Evolutionary conservation across 306 rosid species (phyloP), one percentile per base, ranked within the genome.

Genomic region (Vigna hirtella): DNA sequence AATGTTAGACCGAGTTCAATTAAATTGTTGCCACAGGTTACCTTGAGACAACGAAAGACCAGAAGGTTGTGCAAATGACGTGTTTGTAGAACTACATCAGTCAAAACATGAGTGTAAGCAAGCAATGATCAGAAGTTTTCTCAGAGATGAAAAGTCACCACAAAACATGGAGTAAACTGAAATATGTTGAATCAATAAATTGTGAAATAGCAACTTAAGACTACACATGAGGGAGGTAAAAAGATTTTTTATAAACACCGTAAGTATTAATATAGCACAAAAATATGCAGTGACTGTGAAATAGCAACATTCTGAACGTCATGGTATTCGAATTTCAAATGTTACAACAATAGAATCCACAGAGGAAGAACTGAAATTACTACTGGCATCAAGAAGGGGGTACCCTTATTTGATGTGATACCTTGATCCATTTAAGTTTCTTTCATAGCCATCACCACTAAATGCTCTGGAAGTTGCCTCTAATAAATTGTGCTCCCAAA

Each of bases 61-160:
- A 58, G 98, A 94, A 69, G 98, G 98, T 79, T 94, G 98, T 51
- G 98, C 98, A 62, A 89, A 94, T 34, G 97, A 94, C 20, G 98
- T 89, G 83, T 72, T 88, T 87, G 91, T 70, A 80, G 92, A 79
- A 79, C 98, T 94, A 83, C 83, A 73, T 66, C 87, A 71, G 79
- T 22, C 48, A 70, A 69, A 32, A 79, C 42, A 79, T 85, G 20
- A 76, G 8, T 24, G 28, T 18, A 50, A 80, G 61, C 1, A 48
- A 58, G 40, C 13, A 53, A 26, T 50, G 66, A 38, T 78, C 66
- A 78, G 71, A 74, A n/a, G 51, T 24, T 70, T 51, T 22, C 22
- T 74, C 30, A 69, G 68, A 74, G 32, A 38, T 18, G 58, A 16
- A 56, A 70, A 61, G 57, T 51, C 43, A 75, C 24, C 75, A 74